phyloP scores from a whole-genome alignment of 768 basidiomycete genomes.

The Cystobasidium tubakii region DNA sequence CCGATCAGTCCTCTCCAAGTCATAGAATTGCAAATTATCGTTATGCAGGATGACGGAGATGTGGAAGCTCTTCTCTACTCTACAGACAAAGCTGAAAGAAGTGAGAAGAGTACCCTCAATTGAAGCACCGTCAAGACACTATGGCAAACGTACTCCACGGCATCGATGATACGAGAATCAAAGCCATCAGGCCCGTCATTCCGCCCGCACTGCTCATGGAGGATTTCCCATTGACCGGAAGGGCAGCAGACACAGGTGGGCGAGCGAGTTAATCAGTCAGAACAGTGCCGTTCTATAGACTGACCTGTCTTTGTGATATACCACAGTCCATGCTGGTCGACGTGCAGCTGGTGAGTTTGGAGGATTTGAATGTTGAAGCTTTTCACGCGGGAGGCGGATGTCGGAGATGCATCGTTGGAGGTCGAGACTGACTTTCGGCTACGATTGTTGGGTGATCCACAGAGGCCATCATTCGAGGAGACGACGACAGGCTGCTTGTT shows the following conservation, averaged over 20 bases:
- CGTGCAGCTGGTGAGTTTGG: neutral
- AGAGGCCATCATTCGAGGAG: slow-evolving; percentile 72
- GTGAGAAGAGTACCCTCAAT: too few species aligned
- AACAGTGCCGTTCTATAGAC: too few species aligned
- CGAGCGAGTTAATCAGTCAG: neutral
- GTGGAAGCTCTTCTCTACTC: neutral
- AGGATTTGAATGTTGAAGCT: neutral
- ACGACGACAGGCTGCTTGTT: slow-evolving; percentile 87
- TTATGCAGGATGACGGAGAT: neutral
- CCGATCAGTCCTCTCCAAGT: neutral
- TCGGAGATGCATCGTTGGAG: slow-evolving; percentile 8
- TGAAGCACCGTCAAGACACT: neutral
- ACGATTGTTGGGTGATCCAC: neutral
- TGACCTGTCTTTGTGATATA: neutral
- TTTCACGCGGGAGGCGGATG: neutral
- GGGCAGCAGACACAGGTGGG: slow-evolving; percentile 33
- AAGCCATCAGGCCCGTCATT: slow-evolving; percentile 43
- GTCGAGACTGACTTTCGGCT: neutral
- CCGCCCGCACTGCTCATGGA: slow-evolving; percentile 49
- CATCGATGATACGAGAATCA: slow-evolving; percentile 59
- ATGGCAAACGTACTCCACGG: slow-evolving; percentile 42
- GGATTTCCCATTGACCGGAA: slow-evolving; percentile 56
- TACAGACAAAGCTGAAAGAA: neutral
- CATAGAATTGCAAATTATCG: neutral
- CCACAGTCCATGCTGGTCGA: slow-evolving; percentile 29